Evolutionary conservation across 2,329 filamentous ascomycete genomes (phyloP), one percentile per base, ranked within the genome.

Genomic region (Colletotrichum tanaceti): DNA sequence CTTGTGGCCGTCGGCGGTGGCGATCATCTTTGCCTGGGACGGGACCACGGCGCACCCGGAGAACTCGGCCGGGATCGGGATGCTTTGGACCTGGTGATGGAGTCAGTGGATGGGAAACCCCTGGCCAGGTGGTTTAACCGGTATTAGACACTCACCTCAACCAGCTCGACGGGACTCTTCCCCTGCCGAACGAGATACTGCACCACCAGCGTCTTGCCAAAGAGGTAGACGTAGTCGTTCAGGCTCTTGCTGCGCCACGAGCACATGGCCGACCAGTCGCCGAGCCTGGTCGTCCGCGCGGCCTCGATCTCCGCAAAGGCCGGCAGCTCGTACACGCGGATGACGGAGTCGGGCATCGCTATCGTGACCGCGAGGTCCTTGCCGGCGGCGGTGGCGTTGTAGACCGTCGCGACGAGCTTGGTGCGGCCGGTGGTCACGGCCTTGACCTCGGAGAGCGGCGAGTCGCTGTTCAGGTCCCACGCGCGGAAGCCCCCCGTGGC

Each of bases 201-300:
- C 13, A 79, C 74, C 1, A 74, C 79, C 46, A 79, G 72, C 0
- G 71, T 74, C 72, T 85, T 85, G 5, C 82, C 82, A 63, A 85
- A 84, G 13, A 84, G 71, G 68, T 79, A 85, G 4, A 84, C 58
- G 64, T 84, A 85, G 41, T 80, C 75, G 49, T 82, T 80, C 2
- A 78, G 79, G 20, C 77, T 80, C 20, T 72, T 72, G 60, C 79
- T 82, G 70, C 76, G 80, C 82, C 81, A 85, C 11, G 77, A 74
- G 71, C 83, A 85, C 5, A 85, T 71, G 1, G 82, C 79, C 16
- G 82, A 83, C 81, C 83, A 85, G 70, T 84, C 83, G 0, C 83
- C 83, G 16, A 83, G 73, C 1, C 78, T 74, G 28, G 74, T 79
- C 13, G 76, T 74, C 44, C 75, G 70, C 4, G 78, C 77, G 5